A percentile compares a stretch with the other conserved stretches of the same genome.
These are phyloP conservation scores for Daldinia childiae DNA, from an alignment of 495 filamentous ascomycete species.

Conservation along the genomic window DNA sequence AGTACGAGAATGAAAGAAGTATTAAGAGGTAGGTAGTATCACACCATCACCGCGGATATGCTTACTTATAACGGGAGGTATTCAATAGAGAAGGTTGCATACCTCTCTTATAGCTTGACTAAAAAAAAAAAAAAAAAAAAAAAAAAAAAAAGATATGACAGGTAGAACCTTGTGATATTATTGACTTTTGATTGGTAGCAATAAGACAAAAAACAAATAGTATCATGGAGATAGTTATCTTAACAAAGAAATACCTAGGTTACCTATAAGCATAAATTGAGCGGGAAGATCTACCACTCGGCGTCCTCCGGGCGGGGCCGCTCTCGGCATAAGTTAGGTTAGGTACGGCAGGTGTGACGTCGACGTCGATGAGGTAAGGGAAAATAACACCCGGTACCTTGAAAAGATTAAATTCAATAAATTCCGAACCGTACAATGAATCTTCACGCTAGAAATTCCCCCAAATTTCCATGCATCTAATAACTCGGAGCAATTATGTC, in stretches of 20 bases:
- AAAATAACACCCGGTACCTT: neutral
- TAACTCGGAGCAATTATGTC: conserved; percentile 10
- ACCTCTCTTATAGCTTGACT: neutral
- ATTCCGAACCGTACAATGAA: neutral
- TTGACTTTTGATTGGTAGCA: neutral
- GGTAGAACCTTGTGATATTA: neutral
- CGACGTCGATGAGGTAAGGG: conserved; percentile 9
- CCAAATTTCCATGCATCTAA: neutral
- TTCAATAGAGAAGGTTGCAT: neutral
- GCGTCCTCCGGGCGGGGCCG: conserved; percentile 27
- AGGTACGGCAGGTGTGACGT: conserved; percentile 16
- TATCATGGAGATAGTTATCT: neutral
- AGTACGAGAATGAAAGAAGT: neutral
- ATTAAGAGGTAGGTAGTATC: conserved; percentile 20
- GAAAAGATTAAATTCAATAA: neutral
- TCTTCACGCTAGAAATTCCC: too few species aligned
- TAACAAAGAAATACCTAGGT: neutral
- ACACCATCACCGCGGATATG: conserved; percentile 1
- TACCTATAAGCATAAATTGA: neutral
- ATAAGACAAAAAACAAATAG: neutral
- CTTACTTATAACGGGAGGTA: conserved; percentile 22
- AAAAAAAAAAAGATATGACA: neutral
- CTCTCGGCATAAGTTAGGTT: conserved; percentile 5
- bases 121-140: neutral
- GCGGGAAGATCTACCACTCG: conserved; percentile 8